Evolutionary conservation across 2,329 filamentous ascomycete species (phyloP).

Genomic region (Westerdykella aurantiaca): DNA sequence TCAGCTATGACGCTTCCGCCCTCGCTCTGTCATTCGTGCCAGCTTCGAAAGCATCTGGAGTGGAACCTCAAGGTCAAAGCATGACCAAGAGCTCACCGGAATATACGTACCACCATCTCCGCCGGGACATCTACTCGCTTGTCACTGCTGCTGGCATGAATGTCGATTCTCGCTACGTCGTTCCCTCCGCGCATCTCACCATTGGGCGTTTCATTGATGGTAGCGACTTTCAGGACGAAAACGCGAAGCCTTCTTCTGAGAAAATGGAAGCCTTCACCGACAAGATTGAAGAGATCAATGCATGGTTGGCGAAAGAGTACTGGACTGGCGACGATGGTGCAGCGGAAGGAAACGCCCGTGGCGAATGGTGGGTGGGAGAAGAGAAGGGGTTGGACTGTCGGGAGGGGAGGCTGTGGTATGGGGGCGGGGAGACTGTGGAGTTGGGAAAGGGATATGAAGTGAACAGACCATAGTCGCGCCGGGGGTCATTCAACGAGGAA

Average conservation of each 20-base stretch:
- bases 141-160: constrained; percentile 58
- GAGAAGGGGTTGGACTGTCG: constrained; percentile 74
- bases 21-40: constrained; percentile 84
- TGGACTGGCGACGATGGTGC: constrained; percentile 53
- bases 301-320: constrained; percentile 63
- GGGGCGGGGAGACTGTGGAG: constrained; percentile 63
- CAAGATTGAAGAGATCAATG: constrained; percentile 70
- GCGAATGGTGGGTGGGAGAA: constrained; percentile 84
- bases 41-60: constrained; percentile 38
- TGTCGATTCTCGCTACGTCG: constrained; percentile 74
- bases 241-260: constrained; percentile 44
- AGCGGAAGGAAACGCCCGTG: constrained; percentile 20
- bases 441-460: constrained; percentile 41
- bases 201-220: constrained; percentile 72
- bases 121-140: constrained; percentile 66
- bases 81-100: constrained; percentile 2
- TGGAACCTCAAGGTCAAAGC: not conserved
- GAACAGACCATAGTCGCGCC: not conserved
- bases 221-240: constrained; percentile 47
- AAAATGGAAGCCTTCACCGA: constrained; percentile 61
- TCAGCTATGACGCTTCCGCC: constrained; percentile 81
- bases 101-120: constrained; percentile 88
- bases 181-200: constrained; percentile 85
- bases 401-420: constrained; percentile 79
- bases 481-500: not conserved